Conservation (phyloP, 116 monocot species). For the Phalaenopsis hybrid region DNA sequence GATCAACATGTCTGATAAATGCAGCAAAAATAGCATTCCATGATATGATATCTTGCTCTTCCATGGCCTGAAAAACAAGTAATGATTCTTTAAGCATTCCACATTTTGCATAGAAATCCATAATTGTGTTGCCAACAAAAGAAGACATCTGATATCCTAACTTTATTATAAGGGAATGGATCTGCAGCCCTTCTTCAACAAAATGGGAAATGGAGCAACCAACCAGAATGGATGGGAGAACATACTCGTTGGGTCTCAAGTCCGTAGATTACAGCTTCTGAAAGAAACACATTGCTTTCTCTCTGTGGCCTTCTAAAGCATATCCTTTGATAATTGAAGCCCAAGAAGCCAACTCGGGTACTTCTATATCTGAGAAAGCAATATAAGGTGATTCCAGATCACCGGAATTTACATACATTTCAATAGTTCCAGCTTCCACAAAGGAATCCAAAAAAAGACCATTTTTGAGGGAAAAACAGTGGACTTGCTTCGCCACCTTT, state of each 20-base stretch:
- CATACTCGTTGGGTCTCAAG: slow-evolving; percentile 11
- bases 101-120: slow-evolving; percentile 30
- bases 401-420: slow-evolving; percentile 13
- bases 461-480: slow-evolving; percentile 20
- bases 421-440: slow-evolving; percentile 18
- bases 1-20: slow-evolving; percentile 2
- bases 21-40: slow-evolving; percentile 25
- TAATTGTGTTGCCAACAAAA: slow-evolving; percentile 15
- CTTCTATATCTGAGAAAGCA: slow-evolving; percentile 5
- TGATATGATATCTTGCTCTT: slow-evolving; percentile 18
- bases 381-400: slow-evolving; percentile 11
- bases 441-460: slow-evolving; percentile 14
- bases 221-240: slow-evolving; percentile 8
- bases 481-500: slow-evolving; percentile 11
- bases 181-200: slow-evolving; percentile 14
- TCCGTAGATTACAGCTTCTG: slow-evolving; percentile 1
- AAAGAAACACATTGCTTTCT: slow-evolving; percentile 22
- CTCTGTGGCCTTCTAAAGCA: slow-evolving; percentile 10
- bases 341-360: slow-evolving; percentile 24
- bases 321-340: slow-evolving; percentile 23
- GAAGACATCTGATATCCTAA: slow-evolving; percentile 12
- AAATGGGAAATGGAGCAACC: slow-evolving; percentile 10
- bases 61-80: slow-evolving; percentile 20
- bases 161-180: slow-evolving; percentile 20
- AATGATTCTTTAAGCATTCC: slow-evolving; percentile 16